A percentile compares a stretch with the other conserved stretches of the same genome.
Evolutionary conservation across 1,139 yeast genomes (phyloP).

Genomic region (Pichia sp.): DNA sequence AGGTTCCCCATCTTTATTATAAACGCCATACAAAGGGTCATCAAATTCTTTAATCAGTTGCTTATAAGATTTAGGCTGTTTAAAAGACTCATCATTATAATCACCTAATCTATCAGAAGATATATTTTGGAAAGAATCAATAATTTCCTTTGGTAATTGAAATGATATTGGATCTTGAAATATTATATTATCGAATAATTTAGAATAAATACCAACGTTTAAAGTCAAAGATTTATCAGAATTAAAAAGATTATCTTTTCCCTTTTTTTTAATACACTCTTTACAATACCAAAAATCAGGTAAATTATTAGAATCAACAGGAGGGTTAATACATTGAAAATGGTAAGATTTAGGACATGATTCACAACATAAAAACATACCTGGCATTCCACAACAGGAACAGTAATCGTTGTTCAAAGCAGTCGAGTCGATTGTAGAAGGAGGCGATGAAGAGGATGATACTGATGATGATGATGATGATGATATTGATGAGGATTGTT

Average conservation of each 20-base stretch:
- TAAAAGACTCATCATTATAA: constrained; percentile 55
- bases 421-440: constrained; percentile 24
- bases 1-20: constrained; percentile 60
- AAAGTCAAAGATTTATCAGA: neutral
- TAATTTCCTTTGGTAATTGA: constrained; percentile 58
- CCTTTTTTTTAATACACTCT: constrained; percentile 48
- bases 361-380: constrained; percentile 89
- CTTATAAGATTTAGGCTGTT: constrained; percentile 42
- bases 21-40: constrained; percentile 55
- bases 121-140: constrained; percentile 69
- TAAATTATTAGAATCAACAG: constrained; percentile 61
- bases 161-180: constrained; percentile 68
- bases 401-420: constrained; percentile 80
- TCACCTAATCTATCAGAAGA: constrained; percentile 63
- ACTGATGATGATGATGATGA: neutral
- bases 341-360: constrained; percentile 90
- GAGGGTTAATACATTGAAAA: constrained; percentile 87
- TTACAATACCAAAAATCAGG: constrained; percentile 92
- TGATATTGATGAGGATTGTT: neutral
- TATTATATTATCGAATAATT: constrained; percentile 52
- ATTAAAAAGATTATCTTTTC: neutral
- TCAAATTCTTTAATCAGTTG: constrained; percentile 40
- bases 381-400: constrained; percentile 80
- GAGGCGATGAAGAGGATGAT: neutral
- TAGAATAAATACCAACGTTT: constrained; percentile 51